These are phyloP conservation scores for Ophiocordyceps australis DNA, from an alignment of 2,329 filamentous ascomycete genomes.

Conservation along the genomic window DNA sequence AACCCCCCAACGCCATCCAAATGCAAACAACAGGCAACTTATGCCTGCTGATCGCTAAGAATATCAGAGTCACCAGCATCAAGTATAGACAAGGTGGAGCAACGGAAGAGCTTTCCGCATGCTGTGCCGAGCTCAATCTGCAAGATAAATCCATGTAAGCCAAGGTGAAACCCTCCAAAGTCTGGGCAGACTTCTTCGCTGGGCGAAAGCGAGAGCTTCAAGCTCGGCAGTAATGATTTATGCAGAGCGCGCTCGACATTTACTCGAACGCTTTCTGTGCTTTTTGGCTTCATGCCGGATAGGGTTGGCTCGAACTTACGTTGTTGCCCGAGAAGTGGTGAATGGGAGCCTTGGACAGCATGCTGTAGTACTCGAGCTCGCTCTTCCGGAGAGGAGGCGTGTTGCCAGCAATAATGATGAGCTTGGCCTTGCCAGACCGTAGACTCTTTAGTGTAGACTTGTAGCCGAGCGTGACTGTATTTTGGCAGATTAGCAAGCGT, in stretches of 20 bases:
- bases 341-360: conserved; percentile 84
- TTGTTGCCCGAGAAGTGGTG: conserved; percentile 99
- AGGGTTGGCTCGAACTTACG: no score
- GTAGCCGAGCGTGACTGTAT: conserved; percentile 21
- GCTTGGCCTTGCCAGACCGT: conserved; percentile 93
- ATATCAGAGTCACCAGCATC: conserved; percentile 99
- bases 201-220: no score
- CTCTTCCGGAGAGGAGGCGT: conserved; percentile 95
- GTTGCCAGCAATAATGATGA: conserved; percentile 87
- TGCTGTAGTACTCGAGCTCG: conserved; percentile 90
- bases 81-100: conserved; percentile 91
- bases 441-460: conserved; percentile 57
- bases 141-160: conserved; percentile 36
- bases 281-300: neutral
- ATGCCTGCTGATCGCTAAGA: conserved; percentile 57
- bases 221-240: no score
- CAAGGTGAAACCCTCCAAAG: conserved; percentile 72
- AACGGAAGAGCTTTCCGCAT: conserved; percentile 97
- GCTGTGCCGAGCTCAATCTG: conserved; percentile 97
- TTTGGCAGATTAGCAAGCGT: neutral
- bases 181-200: conserved; percentile 78
- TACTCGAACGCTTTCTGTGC: neutral
- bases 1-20: conserved; percentile 25
- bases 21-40: conserved; percentile 16
- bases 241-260: no score